A percentile compares a stretch with the other conserved stretches of the same genome.
phyloP scores from a whole-genome alignment of 176 grass and related monocot species.

The Typha latifolia region DNA sequence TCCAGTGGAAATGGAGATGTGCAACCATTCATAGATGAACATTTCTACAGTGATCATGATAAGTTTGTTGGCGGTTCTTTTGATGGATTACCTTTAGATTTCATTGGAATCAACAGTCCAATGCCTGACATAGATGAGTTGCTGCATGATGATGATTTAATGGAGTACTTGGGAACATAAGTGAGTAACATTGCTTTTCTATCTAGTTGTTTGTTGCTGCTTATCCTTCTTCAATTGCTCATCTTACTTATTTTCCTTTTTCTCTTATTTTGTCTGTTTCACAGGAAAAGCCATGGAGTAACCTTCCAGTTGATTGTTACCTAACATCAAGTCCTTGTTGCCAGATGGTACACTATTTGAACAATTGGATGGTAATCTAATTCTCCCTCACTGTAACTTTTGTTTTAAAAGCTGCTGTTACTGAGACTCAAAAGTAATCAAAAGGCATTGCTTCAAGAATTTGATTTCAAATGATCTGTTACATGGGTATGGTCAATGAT shows the following conservation, averaged over 20 bases:
- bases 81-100: constrained; percentile 68
- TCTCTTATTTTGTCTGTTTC: constrained; percentile 17
- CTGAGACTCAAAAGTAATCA: neutral
- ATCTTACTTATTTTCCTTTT: constrained; percentile 20
- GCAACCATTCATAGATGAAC: constrained; percentile 52
- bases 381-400: neutral
- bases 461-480: too few relatives aligned
- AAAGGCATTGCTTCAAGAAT: too few relatives aligned
- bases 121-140: constrained; percentile 79
- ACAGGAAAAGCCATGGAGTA: constrained; percentile 30
- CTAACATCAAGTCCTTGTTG: neutral
- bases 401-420: constrained; percentile 17
- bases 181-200: constrained; percentile 20
- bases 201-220: neutral
- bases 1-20: constrained; percentile 40
- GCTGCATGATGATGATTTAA: constrained; percentile 87
- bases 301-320: constrained; percentile 7
- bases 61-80: constrained; percentile 85
- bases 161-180: constrained; percentile 97
- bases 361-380: constrained; percentile 1
- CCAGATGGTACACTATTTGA: constrained; percentile 3
- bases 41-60: constrained; percentile 63
- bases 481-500: too few relatives aligned
- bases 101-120: constrained; percentile 70
- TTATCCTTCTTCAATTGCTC: constrained; percentile 7